Evolutionary conservation across 2,329 filamentous ascomycete species (phyloP).

Genomic region (Elsinoe fawcettii): DNA sequence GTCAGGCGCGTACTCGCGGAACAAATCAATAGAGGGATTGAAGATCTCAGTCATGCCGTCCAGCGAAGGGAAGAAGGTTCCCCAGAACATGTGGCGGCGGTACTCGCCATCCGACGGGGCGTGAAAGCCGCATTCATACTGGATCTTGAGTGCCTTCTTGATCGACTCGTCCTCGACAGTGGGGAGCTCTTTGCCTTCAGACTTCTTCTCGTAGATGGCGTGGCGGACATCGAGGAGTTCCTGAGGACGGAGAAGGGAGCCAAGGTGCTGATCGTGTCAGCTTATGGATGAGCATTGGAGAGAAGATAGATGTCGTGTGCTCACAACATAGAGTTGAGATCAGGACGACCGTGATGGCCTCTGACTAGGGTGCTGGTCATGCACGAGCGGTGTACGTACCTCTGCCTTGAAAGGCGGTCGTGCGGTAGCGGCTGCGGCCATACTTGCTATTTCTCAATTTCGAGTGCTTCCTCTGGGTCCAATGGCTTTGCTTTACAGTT

Average conservation of each 20-base stretch:
- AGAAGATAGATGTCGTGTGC: background rate
- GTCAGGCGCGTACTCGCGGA: constrained; percentile 46
- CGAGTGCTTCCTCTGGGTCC: background rate
- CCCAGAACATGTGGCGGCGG: constrained; percentile 46
- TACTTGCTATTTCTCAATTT: background rate
- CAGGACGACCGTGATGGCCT: background rate
- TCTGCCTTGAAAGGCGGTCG: constrained; percentile 60
- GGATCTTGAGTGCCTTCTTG: constrained; percentile 54
- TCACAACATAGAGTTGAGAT: background rate
- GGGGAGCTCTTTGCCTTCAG: constrained; percentile 45
- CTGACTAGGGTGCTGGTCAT: background rate
- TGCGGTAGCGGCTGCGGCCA: background rate
- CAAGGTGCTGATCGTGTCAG: constrained; percentile 15
- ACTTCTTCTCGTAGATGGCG: constrained; percentile 45
- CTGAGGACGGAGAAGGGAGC: constrained; percentile 55
- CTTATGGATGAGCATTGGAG: background rate
- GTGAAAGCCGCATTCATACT: constrained; percentile 53
- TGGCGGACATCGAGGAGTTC: constrained; percentile 50
- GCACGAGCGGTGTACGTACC: constrained; percentile 17
- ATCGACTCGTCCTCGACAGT: constrained; percentile 57
- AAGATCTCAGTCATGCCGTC: constrained; percentile 47
- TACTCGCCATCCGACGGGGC: constrained; percentile 62
- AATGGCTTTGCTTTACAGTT: background rate
- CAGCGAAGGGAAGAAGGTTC: constrained; percentile 48
- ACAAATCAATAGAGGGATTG: constrained; percentile 43